Conservation (phyloP, 2,329 filamentous ascomycete species). For the Aspergillus ibericus region DNA sequence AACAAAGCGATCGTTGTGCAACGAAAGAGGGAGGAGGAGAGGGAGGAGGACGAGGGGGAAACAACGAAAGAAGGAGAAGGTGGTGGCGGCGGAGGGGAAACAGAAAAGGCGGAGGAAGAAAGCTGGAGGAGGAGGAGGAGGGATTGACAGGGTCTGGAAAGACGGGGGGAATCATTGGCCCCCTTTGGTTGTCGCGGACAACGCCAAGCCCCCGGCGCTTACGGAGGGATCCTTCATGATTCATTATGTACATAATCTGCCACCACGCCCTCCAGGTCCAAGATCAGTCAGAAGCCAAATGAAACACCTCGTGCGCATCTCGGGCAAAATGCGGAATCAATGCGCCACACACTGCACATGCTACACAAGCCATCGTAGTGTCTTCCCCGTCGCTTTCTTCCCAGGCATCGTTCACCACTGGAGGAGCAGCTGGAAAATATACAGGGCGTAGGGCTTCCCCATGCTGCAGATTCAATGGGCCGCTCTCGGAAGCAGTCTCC, state of each 20-base stretch:
- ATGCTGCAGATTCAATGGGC: too few species aligned
- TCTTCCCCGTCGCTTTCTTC: constrained; percentile 35
- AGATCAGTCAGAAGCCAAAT: constrained; percentile 30
- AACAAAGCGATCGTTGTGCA: not conserved
- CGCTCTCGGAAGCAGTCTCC: not conserved
- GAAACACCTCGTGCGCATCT: constrained; percentile 51
- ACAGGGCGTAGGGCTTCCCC: not conserved
- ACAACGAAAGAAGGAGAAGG: not conserved
- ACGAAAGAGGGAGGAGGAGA: not conserved
- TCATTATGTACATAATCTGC: too few species aligned
- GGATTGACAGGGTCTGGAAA: not conserved
- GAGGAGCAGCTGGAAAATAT: not conserved
- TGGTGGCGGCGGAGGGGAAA: not conserved
- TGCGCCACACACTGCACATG: constrained; percentile 47
- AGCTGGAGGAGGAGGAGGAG: not conserved
- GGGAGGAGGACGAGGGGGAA: not conserved
- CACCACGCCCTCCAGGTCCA: too few species aligned
- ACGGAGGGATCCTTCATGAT: not conserved
- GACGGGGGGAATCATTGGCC: not conserved
- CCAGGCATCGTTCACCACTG: constrained; percentile 30
- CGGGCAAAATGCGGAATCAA: constrained; percentile 53
- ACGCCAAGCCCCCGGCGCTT: not conserved
- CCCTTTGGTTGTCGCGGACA: not conserved
- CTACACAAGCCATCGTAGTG: constrained; percentile 26
- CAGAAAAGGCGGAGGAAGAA: not conserved